Evolutionary conservation across 768 basidiomycete genomes (phyloP).

Genomic region (Boletus subcaerulescens): DNA sequence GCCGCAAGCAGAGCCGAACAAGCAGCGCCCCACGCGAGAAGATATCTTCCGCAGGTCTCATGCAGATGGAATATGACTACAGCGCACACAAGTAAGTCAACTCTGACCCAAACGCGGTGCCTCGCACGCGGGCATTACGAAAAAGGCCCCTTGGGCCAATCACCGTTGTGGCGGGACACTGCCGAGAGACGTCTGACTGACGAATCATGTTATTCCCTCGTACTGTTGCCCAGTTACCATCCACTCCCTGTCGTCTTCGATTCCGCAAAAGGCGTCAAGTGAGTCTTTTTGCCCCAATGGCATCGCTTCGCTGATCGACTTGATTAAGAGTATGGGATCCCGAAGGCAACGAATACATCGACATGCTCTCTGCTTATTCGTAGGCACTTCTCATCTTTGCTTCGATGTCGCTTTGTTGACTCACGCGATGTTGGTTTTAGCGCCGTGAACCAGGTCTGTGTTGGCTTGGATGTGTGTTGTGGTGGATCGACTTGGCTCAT

Average conservation of each 20-base stretch:
- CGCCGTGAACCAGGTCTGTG: slow-evolving; percentile 80
- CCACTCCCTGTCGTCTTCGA: slow-evolving; percentile 95
- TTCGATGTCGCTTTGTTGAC: background rate
- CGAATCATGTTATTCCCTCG: slow-evolving; percentile 40
- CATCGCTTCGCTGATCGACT: slow-evolving; percentile 2
- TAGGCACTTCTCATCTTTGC: slow-evolving; percentile 38
- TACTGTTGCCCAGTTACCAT: slow-evolving; percentile 72
- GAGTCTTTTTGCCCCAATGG: slow-evolving; percentile 45
- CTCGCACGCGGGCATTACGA: slow-evolving; percentile 21
- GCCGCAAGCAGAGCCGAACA: slow-evolving; percentile 16
- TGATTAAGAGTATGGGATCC: slow-evolving; percentile 79
- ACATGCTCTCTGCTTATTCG: slow-evolving; percentile 98
- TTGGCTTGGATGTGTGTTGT: slow-evolving; percentile 6
- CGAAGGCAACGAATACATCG: slow-evolving; percentile 94
- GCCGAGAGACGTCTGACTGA: slow-evolving; percentile 15
- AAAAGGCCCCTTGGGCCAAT: slow-evolving; percentile 17
- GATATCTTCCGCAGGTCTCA: slow-evolving; percentile 64
- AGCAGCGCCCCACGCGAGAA: slow-evolving; percentile 13
- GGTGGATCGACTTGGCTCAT: slow-evolving; percentile 13
- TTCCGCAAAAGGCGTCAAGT: slow-evolving; percentile 84
- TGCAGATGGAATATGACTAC: slow-evolving; percentile 76
- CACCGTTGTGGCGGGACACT: slow-evolving; percentile 9
- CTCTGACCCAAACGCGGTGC: slow-evolving; percentile 6
- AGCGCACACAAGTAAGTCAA: slow-evolving; percentile 85
- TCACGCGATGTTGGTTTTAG: slow-evolving; percentile 35